phyloP scores from a whole-genome alignment of 1,284 basidiomycete species.

The Rhodotorula mucilaginosa region DNA sequence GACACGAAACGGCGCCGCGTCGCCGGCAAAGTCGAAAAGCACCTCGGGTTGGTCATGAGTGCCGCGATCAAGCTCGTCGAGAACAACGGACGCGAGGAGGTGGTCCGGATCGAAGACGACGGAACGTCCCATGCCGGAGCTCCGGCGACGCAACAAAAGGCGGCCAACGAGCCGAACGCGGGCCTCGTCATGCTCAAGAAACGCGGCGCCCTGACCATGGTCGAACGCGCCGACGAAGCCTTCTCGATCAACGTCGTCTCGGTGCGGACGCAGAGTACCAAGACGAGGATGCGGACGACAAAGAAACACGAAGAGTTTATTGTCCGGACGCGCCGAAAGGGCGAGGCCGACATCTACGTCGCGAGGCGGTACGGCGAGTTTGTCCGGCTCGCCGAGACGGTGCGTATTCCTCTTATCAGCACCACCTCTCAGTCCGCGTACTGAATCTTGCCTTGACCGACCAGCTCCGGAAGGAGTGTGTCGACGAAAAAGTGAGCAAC shows the following conservation, averaged over 20 bases:
- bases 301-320: conserved; percentile 94
- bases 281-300: conserved; percentile 70
- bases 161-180: conserved; percentile 37
- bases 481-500: conserved; percentile 69
- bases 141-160: conserved; percentile 67
- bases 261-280: conserved; percentile 74
- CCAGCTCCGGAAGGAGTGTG: conserved; percentile 77
- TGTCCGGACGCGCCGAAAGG: conserved; percentile 75
- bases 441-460: not conserved
- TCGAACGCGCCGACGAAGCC: conserved; percentile 50
- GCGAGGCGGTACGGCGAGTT: conserved; percentile 95
- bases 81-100: conserved; percentile 70
- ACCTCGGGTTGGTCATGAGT: conserved; percentile 73
- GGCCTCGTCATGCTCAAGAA: conserved; percentile 7
- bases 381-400: conserved; percentile 76
- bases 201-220: conserved; percentile 14
- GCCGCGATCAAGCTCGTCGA: conserved; percentile 69
- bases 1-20: conserved; percentile 62
- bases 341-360: conserved; percentile 75
- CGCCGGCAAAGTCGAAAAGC: conserved; percentile 73
- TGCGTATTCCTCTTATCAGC: too few species aligned
- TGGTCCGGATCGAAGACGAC: conserved; percentile 68
- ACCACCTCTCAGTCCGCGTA: not conserved
- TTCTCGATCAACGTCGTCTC: conserved; percentile 89
- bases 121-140: conserved; percentile 56